phyloP scores from a whole-genome alignment of 805 yeast genomes.

The Clavispora asparagi region DNA sequence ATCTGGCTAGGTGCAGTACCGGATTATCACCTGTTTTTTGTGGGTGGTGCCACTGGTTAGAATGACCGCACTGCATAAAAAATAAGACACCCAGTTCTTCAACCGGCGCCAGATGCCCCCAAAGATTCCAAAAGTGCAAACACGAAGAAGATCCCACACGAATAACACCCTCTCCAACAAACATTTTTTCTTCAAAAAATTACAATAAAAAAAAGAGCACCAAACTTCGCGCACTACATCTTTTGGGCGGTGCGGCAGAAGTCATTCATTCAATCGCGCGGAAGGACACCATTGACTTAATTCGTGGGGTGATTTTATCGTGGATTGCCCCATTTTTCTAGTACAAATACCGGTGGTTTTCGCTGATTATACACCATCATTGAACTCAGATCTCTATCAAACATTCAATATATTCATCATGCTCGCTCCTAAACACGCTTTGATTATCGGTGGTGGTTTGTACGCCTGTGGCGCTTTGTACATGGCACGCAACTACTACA shows the following conservation, averaged over 20 bases:
- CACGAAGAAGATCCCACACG: no score
- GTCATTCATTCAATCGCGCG: not conserved
- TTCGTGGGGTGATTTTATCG: constrained; percentile 1
- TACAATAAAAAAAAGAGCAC: not conserved
- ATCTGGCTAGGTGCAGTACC: not conserved
- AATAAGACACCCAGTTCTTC: not conserved
- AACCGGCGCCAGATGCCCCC: no score
- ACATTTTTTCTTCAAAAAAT: no score
- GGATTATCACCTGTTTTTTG: not conserved
- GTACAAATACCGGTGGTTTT: not conserved
- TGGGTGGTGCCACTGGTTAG: not conserved
- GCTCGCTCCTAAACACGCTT: constrained; percentile 18
- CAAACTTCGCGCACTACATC: not conserved
- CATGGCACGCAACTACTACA: constrained; percentile 30
- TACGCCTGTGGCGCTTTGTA: constrained; percentile 29
- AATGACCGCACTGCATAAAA: not conserved
- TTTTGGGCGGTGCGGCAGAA: not conserved
- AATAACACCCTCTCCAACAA: no score
- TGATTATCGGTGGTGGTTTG: constrained; percentile 26
- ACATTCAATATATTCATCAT: constrained; percentile 2
- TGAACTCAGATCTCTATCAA: not conserved
- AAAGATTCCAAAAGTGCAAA: no score
- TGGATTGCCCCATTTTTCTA: not conserved
- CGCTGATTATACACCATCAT: not conserved
- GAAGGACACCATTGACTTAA: not conserved